phyloP scores from a whole-genome alignment of 331 rosid species.

The Quercus lobata region DNA sequence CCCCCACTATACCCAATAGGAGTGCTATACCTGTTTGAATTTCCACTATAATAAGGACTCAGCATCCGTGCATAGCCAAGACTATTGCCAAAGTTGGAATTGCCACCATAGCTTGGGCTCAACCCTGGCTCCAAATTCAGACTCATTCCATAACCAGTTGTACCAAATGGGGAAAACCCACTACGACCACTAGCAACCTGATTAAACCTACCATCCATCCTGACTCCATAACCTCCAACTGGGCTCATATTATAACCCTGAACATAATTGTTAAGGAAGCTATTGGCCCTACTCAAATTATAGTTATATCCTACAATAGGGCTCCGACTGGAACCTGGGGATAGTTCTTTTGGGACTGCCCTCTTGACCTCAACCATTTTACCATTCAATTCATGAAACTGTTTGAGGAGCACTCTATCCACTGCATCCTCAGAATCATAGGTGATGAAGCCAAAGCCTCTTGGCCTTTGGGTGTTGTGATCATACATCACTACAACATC shows the following conservation, averaged over 20 bases:
- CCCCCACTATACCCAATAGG: slow-evolving; percentile 71
- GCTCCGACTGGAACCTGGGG: slow-evolving; percentile 69
- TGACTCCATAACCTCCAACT: slow-evolving; percentile 67
- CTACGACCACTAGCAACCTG: slow-evolving; percentile 58
- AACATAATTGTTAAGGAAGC: slow-evolving; percentile 61
- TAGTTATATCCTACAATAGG: slow-evolving; percentile 69
- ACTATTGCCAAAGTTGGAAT: slow-evolving; percentile 55
- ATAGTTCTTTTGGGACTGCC: slow-evolving; percentile 90
- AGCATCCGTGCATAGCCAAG: slow-evolving; percentile 66
- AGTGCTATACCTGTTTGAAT: slow-evolving; percentile 61
- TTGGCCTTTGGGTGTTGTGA: slow-evolving; percentile 93
- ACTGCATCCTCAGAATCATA: slow-evolving; percentile 88
- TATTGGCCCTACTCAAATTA: slow-evolving; percentile 59
- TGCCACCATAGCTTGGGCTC: slow-evolving; percentile 62
- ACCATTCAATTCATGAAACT: slow-evolving; percentile 89
- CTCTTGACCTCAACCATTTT: slow-evolving; percentile 96
- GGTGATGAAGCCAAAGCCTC: slow-evolving; percentile 96
- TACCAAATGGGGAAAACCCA: slow-evolving; percentile 62
- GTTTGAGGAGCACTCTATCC: slow-evolving; percentile 74
- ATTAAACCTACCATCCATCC: slow-evolving; percentile 80
- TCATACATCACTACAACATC: slow-evolving; percentile 97
- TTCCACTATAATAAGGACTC: slow-evolving; percentile 61
- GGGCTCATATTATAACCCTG: slow-evolving; percentile 76
- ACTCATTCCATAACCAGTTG: slow-evolving; percentile 63
- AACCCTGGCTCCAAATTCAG: slow-evolving; percentile 66